Percentiles rank a stretch among this genome's conserved stretches.
Conservation (phyloP, 2,329 filamentous ascomycete genomes). For the Fusarium nematophilum region DNA sequence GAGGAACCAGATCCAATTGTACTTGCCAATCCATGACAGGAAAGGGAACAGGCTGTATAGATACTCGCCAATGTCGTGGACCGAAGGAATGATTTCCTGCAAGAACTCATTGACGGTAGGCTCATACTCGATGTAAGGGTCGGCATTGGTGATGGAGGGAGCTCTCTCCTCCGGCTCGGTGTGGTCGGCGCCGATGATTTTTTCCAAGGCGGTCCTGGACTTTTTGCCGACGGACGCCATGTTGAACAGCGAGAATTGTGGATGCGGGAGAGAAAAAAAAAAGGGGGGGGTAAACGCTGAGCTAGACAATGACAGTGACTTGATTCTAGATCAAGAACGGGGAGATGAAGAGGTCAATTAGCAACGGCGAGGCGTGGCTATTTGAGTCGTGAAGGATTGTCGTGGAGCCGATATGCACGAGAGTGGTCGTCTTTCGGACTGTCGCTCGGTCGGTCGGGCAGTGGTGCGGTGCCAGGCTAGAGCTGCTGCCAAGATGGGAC, state of each 20-base stretch:
- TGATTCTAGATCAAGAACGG: slow-evolving; percentile 18
- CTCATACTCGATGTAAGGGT: slow-evolving; percentile 54
- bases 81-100: slow-evolving; percentile 51
- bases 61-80: slow-evolving; percentile 48
- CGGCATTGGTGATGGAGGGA: slow-evolving; percentile 51
- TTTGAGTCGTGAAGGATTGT: slow-evolving; percentile 24
- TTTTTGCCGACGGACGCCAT: slow-evolving; percentile 42
- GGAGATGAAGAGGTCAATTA: slow-evolving; percentile 24
- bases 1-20: slow-evolving; percentile 60
- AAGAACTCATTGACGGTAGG: slow-evolving; percentile 56
- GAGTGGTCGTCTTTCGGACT: slow-evolving; percentile 32
- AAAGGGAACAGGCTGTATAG: slow-evolving; percentile 60
- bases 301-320: neutral
- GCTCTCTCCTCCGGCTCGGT: slow-evolving; percentile 47
- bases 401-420: slow-evolving; percentile 22
- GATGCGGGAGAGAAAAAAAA: neutral
- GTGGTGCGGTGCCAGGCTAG: slow-evolving; percentile 26
- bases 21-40: slow-evolving; percentile 61
- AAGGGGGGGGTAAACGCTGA: slow-evolving; percentile 3
- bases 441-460: slow-evolving; percentile 45
- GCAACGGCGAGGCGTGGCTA: slow-evolving; percentile 23
- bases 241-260: neutral
- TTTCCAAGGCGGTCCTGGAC: slow-evolving; percentile 44
- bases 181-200: slow-evolving; percentile 49
- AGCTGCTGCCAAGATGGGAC: slow-evolving; percentile 38